Evolutionary conservation across 2,329 filamentous ascomycete genomes (phyloP).

Genomic region (Diaporthe caulivora): DNA sequence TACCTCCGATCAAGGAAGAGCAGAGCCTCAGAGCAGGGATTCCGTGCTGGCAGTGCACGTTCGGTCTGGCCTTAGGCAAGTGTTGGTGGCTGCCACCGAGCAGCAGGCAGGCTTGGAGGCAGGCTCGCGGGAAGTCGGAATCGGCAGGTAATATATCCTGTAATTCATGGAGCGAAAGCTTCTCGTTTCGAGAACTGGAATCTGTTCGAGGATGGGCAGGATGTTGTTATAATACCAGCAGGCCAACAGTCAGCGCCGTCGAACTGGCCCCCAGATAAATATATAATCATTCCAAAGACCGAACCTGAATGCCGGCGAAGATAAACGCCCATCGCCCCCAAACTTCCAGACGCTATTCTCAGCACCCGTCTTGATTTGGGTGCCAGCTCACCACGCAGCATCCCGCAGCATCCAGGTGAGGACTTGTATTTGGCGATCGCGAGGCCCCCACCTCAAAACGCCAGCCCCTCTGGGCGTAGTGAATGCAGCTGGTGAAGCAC

Average conservation of each 20-base stretch:
- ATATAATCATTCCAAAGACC: neutral
- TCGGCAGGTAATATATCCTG: neutral
- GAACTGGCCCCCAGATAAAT: neutral
- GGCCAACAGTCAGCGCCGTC: neutral
- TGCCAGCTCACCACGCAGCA: neutral
- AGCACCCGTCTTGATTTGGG: neutral
- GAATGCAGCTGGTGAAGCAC: neutral
- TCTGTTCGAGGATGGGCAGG: neutral
- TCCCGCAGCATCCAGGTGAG: neutral
- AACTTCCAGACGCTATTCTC: no score
- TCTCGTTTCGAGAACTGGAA: neutral
- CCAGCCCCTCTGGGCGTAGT: constrained; percentile 4
- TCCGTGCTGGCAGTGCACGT: neutral
- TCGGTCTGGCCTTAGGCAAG: neutral
- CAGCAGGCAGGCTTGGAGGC: neutral
- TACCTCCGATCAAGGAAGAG: neutral
- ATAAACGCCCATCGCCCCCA: no score
- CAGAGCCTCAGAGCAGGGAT: constrained; percentile 2
- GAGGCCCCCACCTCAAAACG: neutral
- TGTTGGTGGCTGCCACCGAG: neutral
- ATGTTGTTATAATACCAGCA: neutral
- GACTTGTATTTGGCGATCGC: neutral
- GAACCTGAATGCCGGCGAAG: neutral
- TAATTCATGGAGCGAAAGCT: neutral
- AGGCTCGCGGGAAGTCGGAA: neutral